Evolutionary conservation across 257 asterid species (phyloP).

Genomic region (Solanum neorickii): DNA sequence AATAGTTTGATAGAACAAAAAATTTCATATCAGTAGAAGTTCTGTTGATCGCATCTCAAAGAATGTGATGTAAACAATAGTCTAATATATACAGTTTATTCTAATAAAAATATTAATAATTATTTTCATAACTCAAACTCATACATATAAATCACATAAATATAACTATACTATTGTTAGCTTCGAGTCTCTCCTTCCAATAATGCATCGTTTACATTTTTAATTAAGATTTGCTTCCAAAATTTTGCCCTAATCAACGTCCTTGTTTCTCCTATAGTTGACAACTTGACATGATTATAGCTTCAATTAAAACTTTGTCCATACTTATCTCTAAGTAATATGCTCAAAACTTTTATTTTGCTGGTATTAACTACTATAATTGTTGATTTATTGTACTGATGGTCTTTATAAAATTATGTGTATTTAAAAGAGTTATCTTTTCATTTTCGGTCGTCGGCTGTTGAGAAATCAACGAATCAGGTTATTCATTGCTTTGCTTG

Average conservation of each 20-base stretch:
- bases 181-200: background rate
- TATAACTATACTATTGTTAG: background rate
- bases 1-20: background rate
- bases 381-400: too few species aligned
- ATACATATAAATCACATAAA: too few species aligned
- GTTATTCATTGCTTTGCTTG: too few species aligned
- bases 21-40: accelerated
- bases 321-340: too few species aligned
- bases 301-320: background rate
- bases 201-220: background rate
- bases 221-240: background rate
- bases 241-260: background rate
- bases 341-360: too few species aligned
- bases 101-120: accelerated
- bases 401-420: background rate
- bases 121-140: too few species aligned
- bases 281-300: background rate
- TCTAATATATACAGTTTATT: accelerated
- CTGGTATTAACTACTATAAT: background rate
- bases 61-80: background rate
- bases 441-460: too few species aligned
- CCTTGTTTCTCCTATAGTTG: background rate
- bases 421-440: too few species aligned
- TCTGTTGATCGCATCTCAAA: background rate
- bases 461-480: too few species aligned